Conservation (phyloP, 805 yeast genomes). For the Nakazawaea ernobii region DNA sequence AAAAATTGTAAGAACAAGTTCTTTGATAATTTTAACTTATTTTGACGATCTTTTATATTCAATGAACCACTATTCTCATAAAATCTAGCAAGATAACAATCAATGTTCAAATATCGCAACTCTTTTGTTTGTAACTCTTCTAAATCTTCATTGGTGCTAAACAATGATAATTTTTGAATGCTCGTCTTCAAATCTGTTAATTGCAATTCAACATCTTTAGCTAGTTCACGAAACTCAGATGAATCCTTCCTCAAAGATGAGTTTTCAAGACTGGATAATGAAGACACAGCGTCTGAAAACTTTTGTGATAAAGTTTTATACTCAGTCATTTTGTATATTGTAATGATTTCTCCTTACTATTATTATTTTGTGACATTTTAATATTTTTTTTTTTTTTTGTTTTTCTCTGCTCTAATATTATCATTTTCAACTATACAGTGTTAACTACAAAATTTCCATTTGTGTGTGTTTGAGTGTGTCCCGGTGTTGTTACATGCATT, state of each 20-base stretch:
- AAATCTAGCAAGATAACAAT: constrained; percentile 49
- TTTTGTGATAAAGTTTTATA: background rate
- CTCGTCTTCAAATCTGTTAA: constrained; percentile 38
- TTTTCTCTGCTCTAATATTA: background rate
- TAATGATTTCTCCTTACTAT: background rate
- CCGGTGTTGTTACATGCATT: no score
- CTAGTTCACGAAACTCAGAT: constrained; percentile 25
- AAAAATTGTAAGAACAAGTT: constrained; percentile 40
- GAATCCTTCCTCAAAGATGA: constrained; percentile 19
- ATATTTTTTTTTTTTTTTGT: background rate
- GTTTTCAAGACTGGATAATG: background rate
- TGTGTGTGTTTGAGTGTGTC: no score
- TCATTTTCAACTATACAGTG: no score
- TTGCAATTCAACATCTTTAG: constrained; percentile 32
- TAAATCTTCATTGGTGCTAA: constrained; percentile 65
- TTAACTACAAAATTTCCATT: no score
- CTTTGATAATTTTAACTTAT: constrained; percentile 36
- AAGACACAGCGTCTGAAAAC: background rate
- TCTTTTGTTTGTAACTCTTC: constrained; percentile 66
- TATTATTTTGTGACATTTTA: no score
- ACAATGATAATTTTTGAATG: constrained; percentile 47
- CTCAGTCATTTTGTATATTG: background rate
- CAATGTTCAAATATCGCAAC: constrained; percentile 52
- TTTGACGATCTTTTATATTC: constrained; percentile 20
- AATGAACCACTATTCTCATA: constrained; percentile 23